Percentiles rank a stretch among this genome's conserved stretches.
Conservation (phyloP, 2,329 filamentous ascomycete genomes). For the Fusarium sororula region DNA sequence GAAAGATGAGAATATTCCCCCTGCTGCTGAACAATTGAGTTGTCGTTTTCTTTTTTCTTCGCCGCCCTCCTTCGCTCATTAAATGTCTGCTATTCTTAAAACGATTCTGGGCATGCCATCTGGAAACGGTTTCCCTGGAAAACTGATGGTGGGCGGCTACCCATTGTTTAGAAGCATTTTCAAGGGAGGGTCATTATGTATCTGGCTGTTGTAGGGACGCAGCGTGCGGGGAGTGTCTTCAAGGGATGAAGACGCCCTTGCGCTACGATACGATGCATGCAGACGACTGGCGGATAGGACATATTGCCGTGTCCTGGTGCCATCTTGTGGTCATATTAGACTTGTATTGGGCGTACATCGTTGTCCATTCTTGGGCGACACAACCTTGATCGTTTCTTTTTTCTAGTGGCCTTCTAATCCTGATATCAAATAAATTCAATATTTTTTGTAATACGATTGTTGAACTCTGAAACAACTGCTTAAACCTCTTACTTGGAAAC, state of each 20-base stretch:
- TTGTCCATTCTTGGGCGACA: slow-evolving; percentile 44
- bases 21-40: slow-evolving; percentile 51
- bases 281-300: slow-evolving; percentile 30
- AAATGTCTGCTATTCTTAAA: slow-evolving; percentile 43
- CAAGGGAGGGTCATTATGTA: slow-evolving; percentile 24
- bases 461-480: background rate
- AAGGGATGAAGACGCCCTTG: slow-evolving; percentile 32
- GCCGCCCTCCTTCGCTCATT: slow-evolving; percentile 41
- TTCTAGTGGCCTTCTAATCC: slow-evolving; percentile 71
- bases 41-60: slow-evolving; percentile 49
- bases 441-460: slow-evolving; percentile 38
- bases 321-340: slow-evolving; percentile 34
- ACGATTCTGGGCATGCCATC: slow-evolving; percentile 44
- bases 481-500: background rate
- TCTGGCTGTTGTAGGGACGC: slow-evolving; percentile 35
- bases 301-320: slow-evolving; percentile 11
- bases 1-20: slow-evolving; percentile 55
- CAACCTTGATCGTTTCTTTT: slow-evolving; percentile 53
- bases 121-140: slow-evolving; percentile 16
- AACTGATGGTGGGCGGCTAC: slow-evolving; percentile 24
- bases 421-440: slow-evolving; percentile 64
- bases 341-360: slow-evolving; percentile 38
- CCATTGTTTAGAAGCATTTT: slow-evolving; percentile 30
- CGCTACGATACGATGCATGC: slow-evolving; percentile 32
- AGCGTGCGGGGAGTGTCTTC: slow-evolving; percentile 32